Evolutionary conservation across 2,329 filamentous ascomycete genomes (phyloP).

Genomic region (Phialemoniopsis sp.): DNA sequence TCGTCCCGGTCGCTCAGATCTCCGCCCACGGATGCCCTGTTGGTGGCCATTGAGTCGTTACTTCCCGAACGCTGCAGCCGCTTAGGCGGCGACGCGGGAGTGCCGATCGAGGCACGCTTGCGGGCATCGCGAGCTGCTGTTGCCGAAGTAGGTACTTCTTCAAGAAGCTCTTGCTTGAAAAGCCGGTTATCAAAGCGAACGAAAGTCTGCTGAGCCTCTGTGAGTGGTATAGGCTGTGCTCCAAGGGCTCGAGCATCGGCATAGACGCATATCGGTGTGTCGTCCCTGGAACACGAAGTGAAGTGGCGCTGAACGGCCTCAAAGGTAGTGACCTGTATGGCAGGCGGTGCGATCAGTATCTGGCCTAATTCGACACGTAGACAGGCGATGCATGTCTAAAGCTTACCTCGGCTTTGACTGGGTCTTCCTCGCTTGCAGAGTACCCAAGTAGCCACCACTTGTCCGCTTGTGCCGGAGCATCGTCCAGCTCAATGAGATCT

Average conservation of each 20-base stretch:
- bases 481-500: constrained; percentile 11
- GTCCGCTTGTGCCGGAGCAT: constrained; percentile 9
- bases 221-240: constrained; percentile 12
- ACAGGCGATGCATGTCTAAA: too few relatives aligned
- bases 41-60: constrained; percentile 40
- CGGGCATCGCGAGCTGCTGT: background rate
- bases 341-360: too few relatives aligned
- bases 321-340: too few relatives aligned
- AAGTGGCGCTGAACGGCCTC: too few relatives aligned
- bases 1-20: constrained; percentile 24
- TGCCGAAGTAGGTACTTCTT: constrained; percentile 6
- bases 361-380: too few relatives aligned
- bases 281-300: background rate
- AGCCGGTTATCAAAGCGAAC: constrained; percentile 26
- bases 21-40: constrained; percentile 34
- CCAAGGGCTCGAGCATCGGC: constrained; percentile 21
- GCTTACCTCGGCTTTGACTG: constrained; percentile 13
- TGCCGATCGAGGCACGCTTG: constrained; percentile 4
- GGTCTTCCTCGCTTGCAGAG: constrained; percentile 9
- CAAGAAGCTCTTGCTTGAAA: constrained; percentile 24
- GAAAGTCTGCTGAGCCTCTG: constrained; percentile 22
- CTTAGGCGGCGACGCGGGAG: constrained; percentile 33
- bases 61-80: constrained; percentile 41
- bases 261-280: constrained; percentile 21
- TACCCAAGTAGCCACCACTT: constrained; percentile 23